phyloP scores from a whole-genome alignment of 768 basidiomycete genomes.

The Cystofilobasidium bisporidii region DNA sequence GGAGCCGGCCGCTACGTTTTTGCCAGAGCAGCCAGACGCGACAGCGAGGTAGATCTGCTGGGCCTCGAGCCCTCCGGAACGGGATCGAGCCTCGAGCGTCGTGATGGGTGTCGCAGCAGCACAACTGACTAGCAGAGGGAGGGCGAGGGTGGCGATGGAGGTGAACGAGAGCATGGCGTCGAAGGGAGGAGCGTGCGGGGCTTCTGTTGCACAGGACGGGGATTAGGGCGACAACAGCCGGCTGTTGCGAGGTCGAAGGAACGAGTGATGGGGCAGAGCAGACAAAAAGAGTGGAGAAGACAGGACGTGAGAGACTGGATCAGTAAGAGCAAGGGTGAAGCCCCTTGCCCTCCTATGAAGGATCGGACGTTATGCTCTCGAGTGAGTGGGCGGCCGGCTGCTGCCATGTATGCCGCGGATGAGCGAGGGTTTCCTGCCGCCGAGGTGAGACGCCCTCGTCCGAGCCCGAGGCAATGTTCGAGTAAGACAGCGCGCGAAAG shows the following conservation, averaged over 20 bases:
- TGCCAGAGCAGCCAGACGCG: not conserved
- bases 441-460: no score
- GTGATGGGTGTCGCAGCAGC: not conserved
- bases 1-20: not conserved
- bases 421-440: no score
- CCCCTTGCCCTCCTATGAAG: no score
- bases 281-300: not conserved
- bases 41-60: not conserved
- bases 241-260: constrained; percentile 1
- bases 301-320: not conserved
- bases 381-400: no score
- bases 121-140: not conserved
- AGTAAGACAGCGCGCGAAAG: no score
- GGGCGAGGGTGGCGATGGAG: constrained; percentile 1
- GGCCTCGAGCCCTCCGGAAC: not conserved
- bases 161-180: not conserved
- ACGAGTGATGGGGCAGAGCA: not conserved
- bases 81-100: not conserved
- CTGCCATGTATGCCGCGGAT: no score
- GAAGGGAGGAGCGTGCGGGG: not conserved
- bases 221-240: not conserved
- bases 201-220: not conserved
- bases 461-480: no score
- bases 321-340: no score
- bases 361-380: no score